Percentiles rank a stretch among this genome's conserved stretches.
Conservation (phyloP, 805 yeast species). For the Hemisphaericaspora nanyangensis region DNA sequence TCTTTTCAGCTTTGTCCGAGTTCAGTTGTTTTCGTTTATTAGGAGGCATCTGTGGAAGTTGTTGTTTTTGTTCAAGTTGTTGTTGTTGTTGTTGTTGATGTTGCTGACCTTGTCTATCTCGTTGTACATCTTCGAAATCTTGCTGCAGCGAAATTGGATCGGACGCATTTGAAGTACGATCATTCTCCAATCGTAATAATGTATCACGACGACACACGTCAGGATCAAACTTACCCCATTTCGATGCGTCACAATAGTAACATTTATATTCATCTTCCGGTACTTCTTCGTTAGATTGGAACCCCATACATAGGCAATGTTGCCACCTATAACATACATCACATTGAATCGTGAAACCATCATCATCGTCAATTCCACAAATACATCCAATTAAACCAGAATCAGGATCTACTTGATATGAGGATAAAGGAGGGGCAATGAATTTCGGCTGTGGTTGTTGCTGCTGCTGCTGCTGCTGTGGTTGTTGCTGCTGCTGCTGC, state of each 20-base stretch:
- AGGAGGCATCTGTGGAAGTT: slow-evolving; percentile 1
- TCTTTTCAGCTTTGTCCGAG: slow-evolving; percentile 10
- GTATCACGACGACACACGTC: slow-evolving; percentile 28
- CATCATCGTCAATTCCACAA: slow-evolving; percentile 83
- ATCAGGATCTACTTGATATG: slow-evolving; percentile 72
- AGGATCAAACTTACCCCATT: slow-evolving; percentile 43
- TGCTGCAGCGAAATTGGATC: not conserved
- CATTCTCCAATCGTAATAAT: slow-evolving; percentile 25
- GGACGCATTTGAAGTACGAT: slow-evolving; percentile 7
- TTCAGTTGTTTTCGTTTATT: slow-evolving; percentile 18
- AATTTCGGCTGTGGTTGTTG: slow-evolving; percentile 6
- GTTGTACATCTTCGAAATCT: not conserved
- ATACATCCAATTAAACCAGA: slow-evolving; percentile 86
- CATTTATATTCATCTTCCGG: slow-evolving; percentile 79
- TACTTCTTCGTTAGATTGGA: slow-evolving; percentile 63
- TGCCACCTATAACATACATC: slow-evolving; percentile 93
- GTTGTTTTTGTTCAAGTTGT: not conserved
- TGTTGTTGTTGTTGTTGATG: not conserved
- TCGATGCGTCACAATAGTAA: slow-evolving; percentile 59
- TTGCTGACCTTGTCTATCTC: not conserved
- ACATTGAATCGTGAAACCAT: slow-evolving; percentile 93
- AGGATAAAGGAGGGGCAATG: slow-evolving; percentile 29
- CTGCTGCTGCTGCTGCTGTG: not conserved
- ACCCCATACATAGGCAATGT: slow-evolving; percentile 88
- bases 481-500: not conserved